These are phyloP conservation scores for Gracilaria vermiculophylla DNA, from an alignment of 23 red algal genomes.

Conservation along the genomic window DNA sequence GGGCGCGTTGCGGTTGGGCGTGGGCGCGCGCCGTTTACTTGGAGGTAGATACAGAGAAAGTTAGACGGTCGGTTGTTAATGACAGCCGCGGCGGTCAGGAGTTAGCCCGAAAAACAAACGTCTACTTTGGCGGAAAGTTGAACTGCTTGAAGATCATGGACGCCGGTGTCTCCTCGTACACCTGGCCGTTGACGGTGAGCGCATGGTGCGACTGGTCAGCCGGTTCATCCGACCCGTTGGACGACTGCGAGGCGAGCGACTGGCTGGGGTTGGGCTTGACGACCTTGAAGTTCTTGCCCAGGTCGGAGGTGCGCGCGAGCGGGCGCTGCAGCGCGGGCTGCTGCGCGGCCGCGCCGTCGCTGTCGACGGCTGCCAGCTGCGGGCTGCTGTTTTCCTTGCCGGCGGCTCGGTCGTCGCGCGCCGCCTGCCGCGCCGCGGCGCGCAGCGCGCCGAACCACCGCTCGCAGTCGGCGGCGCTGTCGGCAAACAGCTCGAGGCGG, in stretches of 20 bases:
- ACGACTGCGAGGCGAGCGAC: not conserved
- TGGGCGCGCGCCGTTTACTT: no score
- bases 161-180: constrained; percentile 55
- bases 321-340: not conserved
- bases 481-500: constrained; percentile 30
- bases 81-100: no score
- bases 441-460: constrained; percentile 32
- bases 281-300: constrained; percentile 41
- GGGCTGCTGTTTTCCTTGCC: not conserved
- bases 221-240: constrained; percentile 6
- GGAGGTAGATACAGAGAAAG: no score
- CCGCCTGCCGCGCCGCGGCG: not conserved
- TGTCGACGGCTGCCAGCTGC: not conserved
- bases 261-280: not conserved
- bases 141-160: constrained; percentile 69
- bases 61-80: no score
- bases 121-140: constrained; percentile 28
- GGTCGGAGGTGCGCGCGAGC: not conserved
- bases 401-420: not conserved
- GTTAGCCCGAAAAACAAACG: no score
- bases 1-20: no score
- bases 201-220: not conserved
- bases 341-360: not conserved
- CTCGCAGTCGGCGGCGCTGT: constrained; percentile 7
- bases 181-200: not conserved